A percentile compares a stretch with the other conserved stretches of the same genome.
Conservation (phyloP, 768 basidiomycete species). For the Cystofilobasidium ferigula region DNA sequence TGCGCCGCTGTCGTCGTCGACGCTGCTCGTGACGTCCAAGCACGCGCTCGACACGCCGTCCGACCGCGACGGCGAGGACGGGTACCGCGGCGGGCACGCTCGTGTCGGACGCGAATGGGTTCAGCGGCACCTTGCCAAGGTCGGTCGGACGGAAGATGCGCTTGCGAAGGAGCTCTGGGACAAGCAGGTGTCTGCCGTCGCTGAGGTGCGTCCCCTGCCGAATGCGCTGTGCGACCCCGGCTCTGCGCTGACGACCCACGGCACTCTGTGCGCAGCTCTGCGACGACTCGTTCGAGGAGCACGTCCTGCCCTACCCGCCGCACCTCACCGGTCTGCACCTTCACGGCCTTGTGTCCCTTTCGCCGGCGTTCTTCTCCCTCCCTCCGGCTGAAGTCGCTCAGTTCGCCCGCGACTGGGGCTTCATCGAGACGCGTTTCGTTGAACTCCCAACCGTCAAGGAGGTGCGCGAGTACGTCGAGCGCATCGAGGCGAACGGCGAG, state of each 20-base stretch:
- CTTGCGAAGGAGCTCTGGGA: constrained; percentile 67
- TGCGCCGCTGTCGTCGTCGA: constrained; percentile 61
- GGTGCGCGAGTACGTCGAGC: constrained; percentile 61
- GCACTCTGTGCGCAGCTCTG: too few species aligned
- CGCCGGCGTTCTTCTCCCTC: constrained; percentile 57
- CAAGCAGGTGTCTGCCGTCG: constrained; percentile 74
- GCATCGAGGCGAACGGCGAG: constrained; percentile 47
- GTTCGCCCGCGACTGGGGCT: constrained; percentile 84
- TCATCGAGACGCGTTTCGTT: constrained; percentile 62
- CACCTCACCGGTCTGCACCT: constrained; percentile 82
- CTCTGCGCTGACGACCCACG: too few species aligned
- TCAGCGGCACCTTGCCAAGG: constrained; percentile 50
- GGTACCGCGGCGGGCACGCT: background rate
- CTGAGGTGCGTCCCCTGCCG: constrained; percentile 52
- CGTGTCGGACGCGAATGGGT: constrained; percentile 50
- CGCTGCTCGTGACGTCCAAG: constrained; percentile 80
- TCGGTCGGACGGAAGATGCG: constrained; percentile 58
- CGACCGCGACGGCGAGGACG: constrained; percentile 7
- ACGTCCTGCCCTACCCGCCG: constrained; percentile 71
- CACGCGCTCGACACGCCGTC: constrained; percentile 54
- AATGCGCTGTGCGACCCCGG: too few species aligned
- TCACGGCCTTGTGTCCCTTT: constrained; percentile 63
- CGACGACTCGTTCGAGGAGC: constrained; percentile 94
- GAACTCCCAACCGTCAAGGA: constrained; percentile 51
- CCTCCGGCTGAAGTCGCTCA: constrained; percentile 55